Evolutionary conservation across 257 asterid genomes (phyloP).

Genomic region (Nicotiana obtusifolia): DNA sequence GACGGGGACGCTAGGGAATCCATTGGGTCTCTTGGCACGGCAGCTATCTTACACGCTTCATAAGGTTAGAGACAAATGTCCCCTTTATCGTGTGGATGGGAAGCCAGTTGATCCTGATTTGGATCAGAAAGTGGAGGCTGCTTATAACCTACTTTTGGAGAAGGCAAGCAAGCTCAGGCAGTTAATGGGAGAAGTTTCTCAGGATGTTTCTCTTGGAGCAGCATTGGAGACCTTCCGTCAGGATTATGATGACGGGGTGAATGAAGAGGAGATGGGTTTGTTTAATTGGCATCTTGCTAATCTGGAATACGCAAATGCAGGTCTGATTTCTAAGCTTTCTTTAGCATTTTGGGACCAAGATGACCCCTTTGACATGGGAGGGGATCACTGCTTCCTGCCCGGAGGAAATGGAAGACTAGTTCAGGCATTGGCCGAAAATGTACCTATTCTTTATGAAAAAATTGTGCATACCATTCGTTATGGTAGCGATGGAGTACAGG

Average conservation of each 20-base stretch:
- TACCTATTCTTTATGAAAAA: constrained; percentile 71
- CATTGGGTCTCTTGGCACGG: constrained; percentile 91
- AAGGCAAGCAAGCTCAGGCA: constrained; percentile 64
- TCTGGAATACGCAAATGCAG: constrained; percentile 94
- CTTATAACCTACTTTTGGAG: constrained; percentile 73
- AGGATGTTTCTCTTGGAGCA: constrained; percentile 93
- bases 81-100: constrained; percentile 71
- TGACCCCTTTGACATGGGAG: constrained; percentile 99
- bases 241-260: constrained; percentile 37
- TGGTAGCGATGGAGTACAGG: constrained; percentile 80
- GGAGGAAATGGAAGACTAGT: constrained; percentile 91
- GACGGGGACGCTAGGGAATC: constrained; percentile 89
- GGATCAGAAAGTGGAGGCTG: constrained; percentile 70
- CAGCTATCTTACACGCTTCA: constrained; percentile 75
- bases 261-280: constrained; percentile 63
- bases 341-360: constrained; percentile 99
- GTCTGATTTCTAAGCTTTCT: constrained; percentile 77
- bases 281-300: constrained; percentile 95
- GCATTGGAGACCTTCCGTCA: constrained; percentile 80
- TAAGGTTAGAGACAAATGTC: constrained; percentile 94
- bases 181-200: constrained; percentile 86
- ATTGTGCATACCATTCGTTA: constrained; percentile 75
- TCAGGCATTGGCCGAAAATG: constrained; percentile 70
- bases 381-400: constrained; percentile 91
- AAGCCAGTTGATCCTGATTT: constrained; percentile 61